Conservation (phyloP, 2,329 filamentous ascomycete genomes). For the Colletotrichum sp. region DNA sequence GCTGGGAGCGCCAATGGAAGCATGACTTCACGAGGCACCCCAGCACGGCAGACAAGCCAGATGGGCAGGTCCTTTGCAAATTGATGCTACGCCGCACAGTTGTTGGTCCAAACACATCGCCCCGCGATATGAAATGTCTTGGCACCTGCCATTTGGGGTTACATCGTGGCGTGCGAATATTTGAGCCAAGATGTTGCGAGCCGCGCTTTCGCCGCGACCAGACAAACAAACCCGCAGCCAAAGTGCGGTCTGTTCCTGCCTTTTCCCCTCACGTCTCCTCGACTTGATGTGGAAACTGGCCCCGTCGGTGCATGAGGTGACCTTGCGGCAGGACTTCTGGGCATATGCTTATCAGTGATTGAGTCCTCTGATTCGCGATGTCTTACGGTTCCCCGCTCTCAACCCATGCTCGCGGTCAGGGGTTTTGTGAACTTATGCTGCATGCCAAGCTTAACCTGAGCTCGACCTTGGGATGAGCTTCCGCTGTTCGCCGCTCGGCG, state of each 20-base stretch:
- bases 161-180: constrained; percentile 2
- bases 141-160: constrained; percentile 17
- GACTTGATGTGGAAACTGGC: not conserved
- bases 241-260: not conserved
- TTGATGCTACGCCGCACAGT: not conserved
- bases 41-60: not conserved
- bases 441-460: constrained; percentile 5
- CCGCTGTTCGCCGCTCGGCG: not conserved
- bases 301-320: not conserved
- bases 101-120: not conserved
- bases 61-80: constrained; percentile 1
- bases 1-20: not conserved
- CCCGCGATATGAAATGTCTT: constrained; percentile 7
- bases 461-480: not conserved
- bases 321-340: not conserved
- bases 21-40: not conserved
- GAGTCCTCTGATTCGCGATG: not conserved
- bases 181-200: not conserved
- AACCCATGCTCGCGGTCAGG: not conserved
- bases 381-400: not conserved
- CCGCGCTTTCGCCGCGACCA: not conserved
- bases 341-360: constrained; percentile 14
- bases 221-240: not conserved
- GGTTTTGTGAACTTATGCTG: not conserved
- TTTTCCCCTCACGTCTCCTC: not conserved